Evolutionary conservation across 441 rosid species (phyloP), one percentile per base, ranked within the genome.

Genomic region (Melastoma candidum): DNA sequence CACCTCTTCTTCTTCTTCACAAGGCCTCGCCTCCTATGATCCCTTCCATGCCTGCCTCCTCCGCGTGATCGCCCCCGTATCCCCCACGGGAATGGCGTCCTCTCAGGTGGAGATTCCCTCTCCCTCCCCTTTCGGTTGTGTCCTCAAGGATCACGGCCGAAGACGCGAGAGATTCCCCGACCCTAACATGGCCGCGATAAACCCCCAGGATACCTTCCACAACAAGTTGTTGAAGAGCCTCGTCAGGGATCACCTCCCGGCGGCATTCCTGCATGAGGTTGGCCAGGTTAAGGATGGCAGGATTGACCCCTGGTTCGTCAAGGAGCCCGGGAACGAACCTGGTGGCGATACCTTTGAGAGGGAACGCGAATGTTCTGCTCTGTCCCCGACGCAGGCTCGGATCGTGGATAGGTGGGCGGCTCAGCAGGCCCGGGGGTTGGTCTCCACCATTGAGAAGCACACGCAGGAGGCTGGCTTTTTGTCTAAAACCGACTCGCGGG

Each of bases 101-200:
- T 87, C 85, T 3, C 82, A 85, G 44, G 81, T 88, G 1, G 87
- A 85, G 73, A 66, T 84, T 8, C 80, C 68, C 24, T 61, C 94
- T 1, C 80, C 90, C 17, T 51, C 82, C 13, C 77, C 80, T 13
- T 76, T 87, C 60, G 79, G 78, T 51, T 71, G 85, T 57, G 77
- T 82, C 12, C 70, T 85, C 46, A 76, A 77, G 65, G 94, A 83
- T 51, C 80, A 65, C 12, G 82, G 58, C 48, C 61, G 80, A 52
- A 77, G 71, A 36, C 14, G 46, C 13, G 46, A 53, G 4, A n/a
- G 46, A 12, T 46, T 36, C 77, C 78, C 45, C 64, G 72, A 54
- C 64, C 71, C 63, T 69, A 73, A 58, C 81, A 77, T 7, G 65
- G 56, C 70, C 67, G 63, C 59, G 71, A 61, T 14, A 61, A 72